Percentiles rank a stretch among this genome's conserved stretches.
These are phyloP conservation scores for Alloascoidea africana DNA, from an alignment of 805 yeast species.

Conservation along the genomic window DNA sequence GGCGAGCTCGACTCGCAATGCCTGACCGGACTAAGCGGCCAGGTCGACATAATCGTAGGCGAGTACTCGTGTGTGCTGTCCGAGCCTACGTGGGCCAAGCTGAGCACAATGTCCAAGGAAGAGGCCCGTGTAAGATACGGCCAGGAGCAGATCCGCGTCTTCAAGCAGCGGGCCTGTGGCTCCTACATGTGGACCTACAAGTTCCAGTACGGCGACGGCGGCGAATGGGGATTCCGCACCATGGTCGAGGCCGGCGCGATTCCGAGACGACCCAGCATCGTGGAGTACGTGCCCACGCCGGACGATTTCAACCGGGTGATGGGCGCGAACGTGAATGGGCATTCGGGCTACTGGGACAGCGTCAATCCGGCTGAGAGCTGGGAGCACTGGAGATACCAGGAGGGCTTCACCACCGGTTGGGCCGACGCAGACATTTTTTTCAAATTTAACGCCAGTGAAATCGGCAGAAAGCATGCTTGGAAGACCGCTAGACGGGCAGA, in stretches of 20 bases:
- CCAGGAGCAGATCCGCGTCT: slow-evolving; percentile 29
- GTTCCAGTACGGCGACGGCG: slow-evolving; percentile 81
- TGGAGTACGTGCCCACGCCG: slow-evolving; percentile 22
- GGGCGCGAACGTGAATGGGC: slow-evolving; percentile 25
- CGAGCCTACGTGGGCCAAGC: slow-evolving; percentile 54
- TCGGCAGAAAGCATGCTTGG: slow-evolving; percentile 72
- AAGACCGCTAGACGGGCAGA: slow-evolving; percentile 41
- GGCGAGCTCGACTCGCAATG: slow-evolving; percentile 38
- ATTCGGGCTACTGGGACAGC: slow-evolving; percentile 53
- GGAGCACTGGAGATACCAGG: slow-evolving; percentile 72
- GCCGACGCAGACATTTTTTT: slow-evolving; percentile 57
- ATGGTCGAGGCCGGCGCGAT: slow-evolving; percentile 53
- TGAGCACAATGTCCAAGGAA: slow-evolving; percentile 29
- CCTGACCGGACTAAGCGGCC: slow-evolving; percentile 27
- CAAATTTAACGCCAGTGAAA: slow-evolving; percentile 44
- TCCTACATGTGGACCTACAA: slow-evolving; percentile 84
- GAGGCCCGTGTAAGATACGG: slow-evolving; percentile 51
- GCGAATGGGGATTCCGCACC: slow-evolving; percentile 88
- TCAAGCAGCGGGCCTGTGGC: slow-evolving; percentile 51
- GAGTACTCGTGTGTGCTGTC: slow-evolving; percentile 86
- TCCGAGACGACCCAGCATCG: slow-evolving; percentile 18
- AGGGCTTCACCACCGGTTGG: slow-evolving; percentile 70
- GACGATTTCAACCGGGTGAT: slow-evolving; percentile 25
- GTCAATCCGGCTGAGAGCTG: slow-evolving; percentile 41
- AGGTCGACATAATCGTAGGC: slow-evolving; percentile 67